Evolutionary conservation across 2,329 filamentous ascomycete genomes (phyloP), one percentile per base, ranked within the genome.

Genomic region (Aspergillus piperis): DNA sequence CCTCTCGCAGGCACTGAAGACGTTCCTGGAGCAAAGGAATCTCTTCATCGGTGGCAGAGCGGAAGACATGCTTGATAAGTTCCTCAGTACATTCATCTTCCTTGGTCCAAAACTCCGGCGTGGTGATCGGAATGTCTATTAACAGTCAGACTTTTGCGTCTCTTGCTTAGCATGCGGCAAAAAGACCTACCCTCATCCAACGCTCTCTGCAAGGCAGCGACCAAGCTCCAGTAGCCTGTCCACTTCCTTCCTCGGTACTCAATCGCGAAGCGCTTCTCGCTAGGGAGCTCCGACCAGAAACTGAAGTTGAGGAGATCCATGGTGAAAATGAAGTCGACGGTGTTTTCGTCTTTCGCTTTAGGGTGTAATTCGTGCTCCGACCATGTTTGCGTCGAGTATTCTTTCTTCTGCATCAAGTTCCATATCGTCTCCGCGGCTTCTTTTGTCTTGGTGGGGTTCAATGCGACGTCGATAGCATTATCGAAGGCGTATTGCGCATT

Each of bases 301-400:
- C 89, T 96, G 73, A 98, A 99, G 74, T 99, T 99, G 54, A 99
- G 80, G 27, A 99, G 77, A 74, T 99, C 95, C 92, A 99, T 96
- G 19, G 91, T 92, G 74, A 99, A 98, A 69, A 99, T 94, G 73
- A 99, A 98, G 64, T 91, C 89, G 21, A 96, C 86, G 0, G 92
- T 93, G 54, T 78, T 83, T 70, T 91, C 90, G 71, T 96, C 88
- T 71, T 92, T 92, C 44, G 85, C 70, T 74, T 93, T 90, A 1
- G 95, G 95, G 70, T 99, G 95, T 41, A 99, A 81, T 73, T 95
- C 90, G 75, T 98, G 92, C 70, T 90, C 84, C 13, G 90, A 86
- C 95, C 95, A 99, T 8, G 87, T 90, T 62, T 90, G 86, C 0
- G 91, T 92, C 4, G 91, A 95, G 77, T 96, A 98, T 39, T 83